phyloP scores from a whole-genome alignment of 2,329 filamentous ascomycete species.

The Xylaria arbuscula region DNA sequence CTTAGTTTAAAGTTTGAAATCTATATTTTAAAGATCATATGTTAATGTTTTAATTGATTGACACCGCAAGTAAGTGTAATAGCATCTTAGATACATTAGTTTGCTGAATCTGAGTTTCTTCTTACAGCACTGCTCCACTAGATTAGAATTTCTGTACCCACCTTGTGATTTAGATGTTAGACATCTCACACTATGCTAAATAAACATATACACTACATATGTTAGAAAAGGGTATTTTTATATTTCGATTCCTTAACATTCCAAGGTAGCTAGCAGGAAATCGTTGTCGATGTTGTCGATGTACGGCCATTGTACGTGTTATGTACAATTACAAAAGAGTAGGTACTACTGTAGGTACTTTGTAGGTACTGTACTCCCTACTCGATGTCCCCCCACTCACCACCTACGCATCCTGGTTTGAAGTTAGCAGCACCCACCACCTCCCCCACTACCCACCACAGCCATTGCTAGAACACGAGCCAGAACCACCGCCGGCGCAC shows the following conservation, averaged over 20 bases:
- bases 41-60: neutral
- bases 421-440: constrained; percentile 14
- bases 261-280: neutral
- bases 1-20: neutral
- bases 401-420: neutral
- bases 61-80: too few species aligned
- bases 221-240: neutral
- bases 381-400: constrained; percentile 5
- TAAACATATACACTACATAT: neutral
- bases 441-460: constrained; percentile 16
- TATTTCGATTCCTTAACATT: too few species aligned
- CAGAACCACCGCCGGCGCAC: neutral
- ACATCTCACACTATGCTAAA: neutral
- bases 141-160: neutral
- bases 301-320: neutral
- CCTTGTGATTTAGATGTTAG: neutral
- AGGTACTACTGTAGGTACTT: neutral
- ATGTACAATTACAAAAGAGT: too few species aligned
- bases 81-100: neutral
- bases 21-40: neutral
- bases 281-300: neutral
- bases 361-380: neutral
- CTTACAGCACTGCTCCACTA: neutral
- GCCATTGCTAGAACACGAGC: constrained; percentile 1
- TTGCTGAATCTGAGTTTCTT: constrained; percentile 2